A percentile compares a stretch with the other conserved stretches of the same genome.
Evolutionary conservation across 371 early-diverging fungal species (phyloP).

Genomic region (Rhizopus arrhizus): DNA sequence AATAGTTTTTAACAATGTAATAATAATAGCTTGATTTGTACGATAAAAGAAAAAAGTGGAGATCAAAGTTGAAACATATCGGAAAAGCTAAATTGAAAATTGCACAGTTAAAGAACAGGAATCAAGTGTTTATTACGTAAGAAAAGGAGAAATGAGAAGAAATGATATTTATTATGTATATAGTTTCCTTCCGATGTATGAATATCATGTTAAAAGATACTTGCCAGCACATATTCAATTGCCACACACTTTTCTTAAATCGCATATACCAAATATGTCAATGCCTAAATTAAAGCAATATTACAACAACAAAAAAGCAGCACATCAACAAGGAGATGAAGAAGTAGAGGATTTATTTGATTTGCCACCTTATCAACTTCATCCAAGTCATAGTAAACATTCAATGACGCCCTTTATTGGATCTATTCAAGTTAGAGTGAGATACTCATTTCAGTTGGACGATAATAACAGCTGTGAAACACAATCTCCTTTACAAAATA

Average conservation of each 20-base stretch:
- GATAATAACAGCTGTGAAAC: conserved; percentile 16
- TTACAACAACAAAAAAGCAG: conserved; percentile 1
- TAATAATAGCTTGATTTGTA: conserved; percentile 37
- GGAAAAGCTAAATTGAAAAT: conserved; percentile 54
- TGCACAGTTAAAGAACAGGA: conserved; percentile 33
- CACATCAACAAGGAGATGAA: conserved; percentile 10
- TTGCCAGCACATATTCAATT: conserved; percentile 50
- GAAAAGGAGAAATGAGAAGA: conserved; percentile 1
- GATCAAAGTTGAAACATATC: conserved; percentile 36
- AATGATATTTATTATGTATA: not conserved
- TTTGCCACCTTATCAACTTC: conserved; percentile 22
- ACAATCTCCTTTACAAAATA: conserved; percentile 17
- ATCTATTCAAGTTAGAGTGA: conserved; percentile 49
- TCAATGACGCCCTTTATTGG: conserved; percentile 52
- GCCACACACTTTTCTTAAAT: conserved; percentile 50
- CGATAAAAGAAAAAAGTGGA: conserved; percentile 45
- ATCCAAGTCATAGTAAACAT: conserved; percentile 47
- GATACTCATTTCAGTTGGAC: conserved; percentile 41
- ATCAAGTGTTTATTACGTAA: conserved; percentile 54
- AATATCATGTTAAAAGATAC: conserved; percentile 48
- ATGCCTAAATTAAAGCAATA: conserved; percentile 21
- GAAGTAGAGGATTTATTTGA: conserved; percentile 1
- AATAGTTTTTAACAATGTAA: not conserved
- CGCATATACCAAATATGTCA: conserved; percentile 46
- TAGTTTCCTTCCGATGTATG: conserved; percentile 56